Percentiles rank a stretch among this genome's conserved stretches.
Evolutionary conservation across 179 eudicot species (phyloP).

Genomic region (Amaranthus tricolor): DNA sequence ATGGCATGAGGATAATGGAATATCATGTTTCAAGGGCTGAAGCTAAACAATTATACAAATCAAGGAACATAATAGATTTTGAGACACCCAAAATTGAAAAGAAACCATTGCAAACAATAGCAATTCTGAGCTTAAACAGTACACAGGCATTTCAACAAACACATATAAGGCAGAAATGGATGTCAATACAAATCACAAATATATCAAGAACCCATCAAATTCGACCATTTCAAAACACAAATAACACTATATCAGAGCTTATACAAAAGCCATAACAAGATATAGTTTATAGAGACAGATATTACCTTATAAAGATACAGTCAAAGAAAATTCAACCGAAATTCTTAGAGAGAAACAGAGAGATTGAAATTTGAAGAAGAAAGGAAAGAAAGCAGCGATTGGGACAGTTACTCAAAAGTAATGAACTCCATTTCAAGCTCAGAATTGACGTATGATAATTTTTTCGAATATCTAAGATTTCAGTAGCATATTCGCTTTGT

Average conservation of each 20-base stretch:
- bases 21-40: too few species aligned
- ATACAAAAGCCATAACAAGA: background rate
- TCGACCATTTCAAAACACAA: conserved; percentile 5
- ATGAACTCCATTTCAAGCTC: background rate
- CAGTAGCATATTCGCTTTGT: background rate
- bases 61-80: background rate
- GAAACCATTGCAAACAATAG: background rate
- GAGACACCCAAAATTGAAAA: background rate
- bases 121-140: background rate
- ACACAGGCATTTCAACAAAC: conserved; percentile 26
- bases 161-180: conserved; percentile 14
- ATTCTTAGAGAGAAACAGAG: background rate
- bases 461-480: conserved; percentile 6
- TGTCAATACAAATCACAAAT: conserved; percentile 5
- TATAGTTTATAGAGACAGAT: background rate
- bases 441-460: background rate
- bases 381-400: background rate
- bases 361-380: background rate
- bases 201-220: conserved; percentile 24
- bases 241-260: background rate
- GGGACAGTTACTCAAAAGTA: background rate
- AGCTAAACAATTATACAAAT: background rate
- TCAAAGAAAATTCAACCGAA: conserved; percentile 1
- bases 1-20: too few species aligned
- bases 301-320: conserved; percentile 18